A percentile compares a stretch with the other conserved stretches of the same genome.
phyloP scores from a whole-genome alignment of 2,329 filamentous ascomycete species.

The Paracamarosporium sp. region DNA sequence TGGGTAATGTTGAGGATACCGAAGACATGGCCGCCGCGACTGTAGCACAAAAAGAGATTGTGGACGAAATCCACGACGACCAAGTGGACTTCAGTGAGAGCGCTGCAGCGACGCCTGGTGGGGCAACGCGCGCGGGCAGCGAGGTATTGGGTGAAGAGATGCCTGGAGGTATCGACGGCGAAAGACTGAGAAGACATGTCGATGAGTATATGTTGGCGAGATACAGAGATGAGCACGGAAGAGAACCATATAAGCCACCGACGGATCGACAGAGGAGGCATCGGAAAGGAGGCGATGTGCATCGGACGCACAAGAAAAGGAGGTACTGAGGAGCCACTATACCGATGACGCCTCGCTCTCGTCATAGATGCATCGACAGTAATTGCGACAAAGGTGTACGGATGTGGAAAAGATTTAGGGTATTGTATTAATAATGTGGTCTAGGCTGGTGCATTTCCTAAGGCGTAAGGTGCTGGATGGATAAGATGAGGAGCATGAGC shows the following conservation, averaged over 20 bases:
- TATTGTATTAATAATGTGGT: background rate
- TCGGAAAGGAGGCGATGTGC: background rate
- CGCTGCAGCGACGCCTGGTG: slow-evolving; percentile 16
- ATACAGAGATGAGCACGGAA: slow-evolving; percentile 39
- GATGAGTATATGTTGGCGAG: slow-evolving; percentile 45
- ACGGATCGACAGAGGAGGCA: slow-evolving; percentile 4
- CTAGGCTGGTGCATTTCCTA: background rate
- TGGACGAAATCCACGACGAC: slow-evolving; percentile 60
- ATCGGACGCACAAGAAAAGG: background rate
- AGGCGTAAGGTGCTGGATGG: background rate
- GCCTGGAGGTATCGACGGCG: slow-evolving; percentile 23
- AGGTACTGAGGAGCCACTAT: background rate
- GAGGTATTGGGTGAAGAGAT: slow-evolving; percentile 24
- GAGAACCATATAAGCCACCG: slow-evolving; percentile 38
- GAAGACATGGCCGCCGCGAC: slow-evolving; percentile 91
- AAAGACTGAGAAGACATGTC: slow-evolving; percentile 33
- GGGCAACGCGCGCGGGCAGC: slow-evolving; percentile 31
- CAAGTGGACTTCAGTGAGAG: slow-evolving; percentile 50
- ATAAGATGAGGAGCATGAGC: background rate
- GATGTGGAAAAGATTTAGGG: background rate
- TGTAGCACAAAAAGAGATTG: slow-evolving; percentile 85
- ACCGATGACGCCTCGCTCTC: no score
- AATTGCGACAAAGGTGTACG: background rate
- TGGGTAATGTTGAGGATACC: slow-evolving; percentile 89
- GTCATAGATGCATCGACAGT: background rate